Evolutionary conservation across 768 basidiomycete species (phyloP), one percentile per base, ranked within the genome.

Genomic region (Dioszegia aurantiaca): DNA sequence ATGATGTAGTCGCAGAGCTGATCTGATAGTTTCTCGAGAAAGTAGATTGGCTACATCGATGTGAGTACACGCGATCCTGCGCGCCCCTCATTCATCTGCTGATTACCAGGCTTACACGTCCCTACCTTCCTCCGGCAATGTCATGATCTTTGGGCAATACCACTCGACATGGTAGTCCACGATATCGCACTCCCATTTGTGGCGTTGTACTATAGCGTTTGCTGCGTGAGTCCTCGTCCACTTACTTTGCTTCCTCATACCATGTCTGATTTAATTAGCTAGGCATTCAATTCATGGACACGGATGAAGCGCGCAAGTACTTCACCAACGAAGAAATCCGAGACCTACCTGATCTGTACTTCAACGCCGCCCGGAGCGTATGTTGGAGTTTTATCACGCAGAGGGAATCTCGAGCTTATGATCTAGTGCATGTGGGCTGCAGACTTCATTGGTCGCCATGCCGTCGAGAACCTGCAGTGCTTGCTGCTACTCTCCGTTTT

Each of bases 101-200:
- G 19, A 47, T 37, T 28, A 17, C 10, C 33, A 75, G 73, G 74
- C 45, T 59, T 77, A 19, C 75, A 77, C 49, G 62, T 74, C 1
- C 77, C 77, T 0, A 75, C 77, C 0, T 74, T 78, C 57, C 41
- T 77, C n/a, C 58, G 62, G 17, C 73, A 76, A 63, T 77, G 74
- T 56, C 61, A 73, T 43, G 74, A 78, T 43, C 62, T 78, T 14
- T 78, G 77, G 77, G 59, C 64, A 12, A 59, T 77, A 9, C 75
- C 74, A 1, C 26, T 53, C 1, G 68, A 73, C 17, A 49, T 59
- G 19, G 60, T 75, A 4, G 55, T 69, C 0, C 59, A 68, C 17
- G 70, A 75, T 14, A 76, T 77, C 27, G 70, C 76, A 4, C 57
- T 75, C 4, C 72, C 74, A 1, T 78, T 75, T 55, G 43, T 78